Evolutionary conservation across 139 green algal genomes (phyloP), one percentile per base, ranked within the genome.

Genomic region (Chlorella sp.): DNA sequence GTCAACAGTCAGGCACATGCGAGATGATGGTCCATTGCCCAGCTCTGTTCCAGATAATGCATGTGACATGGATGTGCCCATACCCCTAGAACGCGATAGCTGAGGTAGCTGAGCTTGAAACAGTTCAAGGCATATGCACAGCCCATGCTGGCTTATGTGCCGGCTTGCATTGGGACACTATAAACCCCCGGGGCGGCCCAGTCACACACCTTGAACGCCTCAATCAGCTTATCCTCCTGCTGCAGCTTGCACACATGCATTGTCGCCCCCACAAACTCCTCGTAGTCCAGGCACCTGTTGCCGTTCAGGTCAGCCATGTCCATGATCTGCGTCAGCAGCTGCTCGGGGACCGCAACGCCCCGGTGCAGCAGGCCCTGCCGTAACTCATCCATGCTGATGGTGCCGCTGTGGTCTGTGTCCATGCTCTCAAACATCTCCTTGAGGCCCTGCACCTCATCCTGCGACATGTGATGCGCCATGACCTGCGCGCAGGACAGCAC

Each of bases 261-360:
- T 23, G 93, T 97, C 76, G 92, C 86, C 1, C 89, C 91, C 59
- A 96, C 34, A 74, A 95, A 96, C 77, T 96, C 90, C 55, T 96
- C 85, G 74, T 97, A 88, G 73, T 83, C 78, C 33, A 89, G 77
- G 35, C 65, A 67, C 30, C 55, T 65, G 73, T 83, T 82, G 62
- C 82, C 82, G 66, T 88, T 80, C 3, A 88, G 71, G 62, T 90
- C 85, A 27, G 82, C 79, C 42, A 80, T 83, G 55, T 84, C 76
- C 73, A 90, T 76, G 33, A 90, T 81, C 31, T 42, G 62, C 70
- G 86, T 70, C 27, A 87, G 66, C 80, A 88, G 35, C 61, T 67
- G 61, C 30, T 36, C 42, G 17, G 42, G 10, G 10, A 55, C 10
- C 10, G 42, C 42, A 55, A 17, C 10, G 10, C 10, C 10, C 42